Conservation (phyloP, 306 rosid genomes). For the Vicia faba region DNA sequence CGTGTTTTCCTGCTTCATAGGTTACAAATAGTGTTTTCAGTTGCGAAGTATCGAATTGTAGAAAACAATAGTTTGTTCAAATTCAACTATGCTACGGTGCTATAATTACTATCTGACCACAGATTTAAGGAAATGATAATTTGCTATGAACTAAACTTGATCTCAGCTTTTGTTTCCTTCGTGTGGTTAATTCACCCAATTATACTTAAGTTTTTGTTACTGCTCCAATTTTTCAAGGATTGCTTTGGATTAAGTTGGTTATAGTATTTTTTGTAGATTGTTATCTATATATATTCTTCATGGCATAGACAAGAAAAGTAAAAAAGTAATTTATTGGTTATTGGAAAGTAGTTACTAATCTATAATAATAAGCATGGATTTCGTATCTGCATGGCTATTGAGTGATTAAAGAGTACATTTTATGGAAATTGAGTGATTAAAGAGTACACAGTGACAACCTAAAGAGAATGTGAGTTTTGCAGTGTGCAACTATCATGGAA, state of each 20-base stretch:
- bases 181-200: not conserved
- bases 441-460: too few relatives aligned
- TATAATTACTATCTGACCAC: not conserved
- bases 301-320: slow-evolving; percentile 9
- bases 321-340: slow-evolving; percentile 1
- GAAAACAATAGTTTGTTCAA: not conserved
- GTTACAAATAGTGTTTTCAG: not conserved
- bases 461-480: too few relatives aligned
- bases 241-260: not conserved
- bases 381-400: slow-evolving; percentile 19
- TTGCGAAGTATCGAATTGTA: not conserved
- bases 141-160: not conserved
- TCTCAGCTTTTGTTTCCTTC: not conserved
- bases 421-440: not conserved
- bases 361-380: slow-evolving; percentile 3
- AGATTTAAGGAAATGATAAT: slow-evolving; percentile 1
- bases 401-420: not conserved
- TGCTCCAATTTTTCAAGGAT: not conserved
- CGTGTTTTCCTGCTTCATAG: too few relatives aligned
- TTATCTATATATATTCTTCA: slow-evolving; percentile 4
- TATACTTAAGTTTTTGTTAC: slow-evolving; percentile 3
- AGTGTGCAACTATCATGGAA: too few relatives aligned
- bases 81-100: not conserved
- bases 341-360: slow-evolving; percentile 3
- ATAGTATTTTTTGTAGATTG: not conserved